These are phyloP conservation scores for Paxillus involutus DNA, from an alignment of 768 basidiomycete genomes.

Conservation along the genomic window DNA sequence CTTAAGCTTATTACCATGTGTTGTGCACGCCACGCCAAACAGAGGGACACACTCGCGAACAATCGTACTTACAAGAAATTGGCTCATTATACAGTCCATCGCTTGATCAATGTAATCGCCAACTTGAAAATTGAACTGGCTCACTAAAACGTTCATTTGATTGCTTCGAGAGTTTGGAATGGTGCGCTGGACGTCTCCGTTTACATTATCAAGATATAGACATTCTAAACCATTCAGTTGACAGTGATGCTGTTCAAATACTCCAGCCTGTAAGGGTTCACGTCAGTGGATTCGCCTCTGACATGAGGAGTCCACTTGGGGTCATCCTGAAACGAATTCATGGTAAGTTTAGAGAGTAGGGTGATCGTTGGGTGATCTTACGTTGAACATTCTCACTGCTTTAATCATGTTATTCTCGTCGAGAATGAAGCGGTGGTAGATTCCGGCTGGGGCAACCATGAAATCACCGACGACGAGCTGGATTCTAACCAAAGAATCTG, in stretches of 20 bases:
- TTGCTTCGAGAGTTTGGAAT: no score
- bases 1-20: no score
- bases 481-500: constrained; percentile 80
- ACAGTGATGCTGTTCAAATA: constrained; percentile 58
- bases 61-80: no score
- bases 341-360: not conserved
- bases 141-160: no score
- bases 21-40: no score
- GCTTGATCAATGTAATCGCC: no score
- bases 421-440: constrained; percentile 94
- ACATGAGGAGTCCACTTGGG: constrained; percentile 87
- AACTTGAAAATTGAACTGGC: no score
- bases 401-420: constrained; percentile 73
- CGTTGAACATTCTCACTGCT: constrained; percentile 85
- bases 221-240: constrained; percentile 6
- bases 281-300: constrained; percentile 59
- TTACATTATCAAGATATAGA: no score
- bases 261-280: constrained; percentile 57
- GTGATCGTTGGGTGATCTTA: constrained; percentile 21
- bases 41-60: no score
- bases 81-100: no score
- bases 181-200: no score
- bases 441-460: constrained; percentile 83
- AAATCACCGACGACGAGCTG: constrained; percentile 78
- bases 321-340: constrained; percentile 58